phyloP scores from a whole-genome alignment of 2,329 filamentous ascomycete species.

The Aspergillus caelatus region DNA sequence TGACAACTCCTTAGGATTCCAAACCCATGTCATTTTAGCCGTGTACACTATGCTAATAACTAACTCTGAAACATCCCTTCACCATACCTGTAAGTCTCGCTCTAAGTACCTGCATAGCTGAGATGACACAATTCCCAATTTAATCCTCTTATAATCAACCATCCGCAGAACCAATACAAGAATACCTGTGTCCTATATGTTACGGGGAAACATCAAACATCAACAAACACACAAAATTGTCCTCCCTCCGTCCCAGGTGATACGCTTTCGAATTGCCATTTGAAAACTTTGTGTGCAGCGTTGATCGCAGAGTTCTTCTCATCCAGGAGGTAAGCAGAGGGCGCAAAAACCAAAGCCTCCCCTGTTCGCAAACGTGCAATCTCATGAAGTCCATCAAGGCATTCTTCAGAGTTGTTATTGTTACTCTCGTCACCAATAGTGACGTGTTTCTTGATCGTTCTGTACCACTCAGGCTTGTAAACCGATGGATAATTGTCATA shows the following conservation, averaged over 20 bases:
- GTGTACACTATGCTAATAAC: not conserved
- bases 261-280: constrained; percentile 25
- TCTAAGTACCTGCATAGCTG: not conserved
- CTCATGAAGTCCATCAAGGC: constrained; percentile 18
- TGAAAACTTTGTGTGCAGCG: constrained; percentile 22
- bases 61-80: not conserved
- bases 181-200: not conserved
- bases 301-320: constrained; percentile 15
- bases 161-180: not conserved
- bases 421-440: constrained; percentile 35
- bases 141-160: not conserved
- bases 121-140: not conserved
- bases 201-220: not conserved
- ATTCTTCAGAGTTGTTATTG: not conserved
- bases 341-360: constrained; percentile 30
- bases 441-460: constrained; percentile 47
- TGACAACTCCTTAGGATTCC: not conserved
- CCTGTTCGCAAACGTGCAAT: constrained; percentile 28
- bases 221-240: constrained; percentile 25
- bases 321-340: constrained; percentile 24
- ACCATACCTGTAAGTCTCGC: not conserved
- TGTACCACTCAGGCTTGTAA: constrained; percentile 65
- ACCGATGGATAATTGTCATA: constrained; percentile 69
- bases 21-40: not conserved
- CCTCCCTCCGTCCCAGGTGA: constrained; percentile 30